Base-by-base conservation (phyloP, 805 yeast genomes). In the Wickerhamomyces ciferrii region DNA sequence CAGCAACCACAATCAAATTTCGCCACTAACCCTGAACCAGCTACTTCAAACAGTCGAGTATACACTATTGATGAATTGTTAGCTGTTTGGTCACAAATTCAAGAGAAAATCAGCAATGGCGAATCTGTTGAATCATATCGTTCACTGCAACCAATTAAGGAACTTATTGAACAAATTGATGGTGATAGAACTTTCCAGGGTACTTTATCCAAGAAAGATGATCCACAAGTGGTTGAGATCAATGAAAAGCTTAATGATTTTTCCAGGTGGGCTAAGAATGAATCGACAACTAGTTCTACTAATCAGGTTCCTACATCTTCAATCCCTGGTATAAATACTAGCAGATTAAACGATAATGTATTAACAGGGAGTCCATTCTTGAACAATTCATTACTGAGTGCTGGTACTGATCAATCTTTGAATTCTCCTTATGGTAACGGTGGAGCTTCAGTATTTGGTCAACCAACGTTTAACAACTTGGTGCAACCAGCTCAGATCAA, bases 51-150 rank as follows among this genome's bases (percentile, higher is more conserved):
- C 15, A 70, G 80, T 31, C 64, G 65, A 47, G 63, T 64, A 24
- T 80, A 81, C 54, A 55, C 78, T 7, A 65, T 79, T 61, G 70
- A 72, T 25, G 80, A 81, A 53, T 71, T 82, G 52, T 70, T 81
- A 48, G 65, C 71, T 20, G 72, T 80, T 13, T 81, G 83, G 75
- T 60, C 68, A 19, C 64, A 70, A 62, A 58, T 67, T 31, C 55
- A 58, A 8, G 53, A 60, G 29, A 60, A 66, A 39, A 58, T 61
- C 31, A 60, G 67, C 35, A 48, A 49, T 24, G 54, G 51, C 11
- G 60, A 61, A 5, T 53, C 56, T 20, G 58, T 58, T 23, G 70
- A 63, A 25, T 55, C 60, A 19, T 69, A 60, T 47, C 55, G 62
- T 39, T 59, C 70, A 2, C 52, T 66, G n/a, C 58, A 55, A 10